Conservation (phyloP, 495 filamentous ascomycete genomes). For the Penicillium waksmanii region DNA sequence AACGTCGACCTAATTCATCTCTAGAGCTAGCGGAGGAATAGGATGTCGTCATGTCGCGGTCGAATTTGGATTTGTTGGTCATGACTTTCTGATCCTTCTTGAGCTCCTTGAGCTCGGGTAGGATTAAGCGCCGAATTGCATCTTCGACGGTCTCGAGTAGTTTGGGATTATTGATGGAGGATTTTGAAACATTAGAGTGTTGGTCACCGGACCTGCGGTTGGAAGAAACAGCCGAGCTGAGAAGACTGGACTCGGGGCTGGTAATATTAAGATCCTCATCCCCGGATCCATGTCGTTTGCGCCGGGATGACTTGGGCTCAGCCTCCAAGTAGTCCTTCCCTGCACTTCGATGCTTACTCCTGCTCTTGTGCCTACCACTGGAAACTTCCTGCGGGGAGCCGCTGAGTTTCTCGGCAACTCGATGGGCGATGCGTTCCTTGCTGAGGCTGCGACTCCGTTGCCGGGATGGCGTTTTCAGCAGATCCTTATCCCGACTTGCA, state of each 20-base stretch:
- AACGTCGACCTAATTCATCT: slow-evolving; percentile 59
- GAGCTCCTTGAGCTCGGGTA: slow-evolving; percentile 88
- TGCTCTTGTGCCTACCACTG: slow-evolving; percentile 57
- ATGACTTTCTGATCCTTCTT: slow-evolving; percentile 83
- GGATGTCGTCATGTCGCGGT: slow-evolving; percentile 63
- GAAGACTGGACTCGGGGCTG: slow-evolving; percentile 72
- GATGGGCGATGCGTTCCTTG: slow-evolving; percentile 71
- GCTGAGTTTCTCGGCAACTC: slow-evolving; percentile 68
- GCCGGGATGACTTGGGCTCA: slow-evolving; percentile 58
- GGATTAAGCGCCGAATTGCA: slow-evolving; percentile 86
- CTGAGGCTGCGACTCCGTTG: slow-evolving; percentile 74
- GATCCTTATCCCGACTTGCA: slow-evolving; percentile 53
- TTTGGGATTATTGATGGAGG: slow-evolving; percentile 93
- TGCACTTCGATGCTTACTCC: slow-evolving; percentile 52
- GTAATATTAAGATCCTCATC: slow-evolving; percentile 62
- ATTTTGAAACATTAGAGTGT: slow-evolving; percentile 71
- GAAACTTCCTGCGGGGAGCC: slow-evolving; percentile 51
- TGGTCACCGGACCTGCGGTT: slow-evolving; percentile 49
- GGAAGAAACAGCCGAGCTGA: slow-evolving; percentile 73
- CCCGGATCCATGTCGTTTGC: slow-evolving; percentile 63
- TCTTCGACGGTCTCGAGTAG: slow-evolving; percentile 96
- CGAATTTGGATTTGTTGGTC: slow-evolving; percentile 62
- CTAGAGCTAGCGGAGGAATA: slow-evolving; percentile 64
- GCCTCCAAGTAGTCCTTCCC: slow-evolving; percentile 64
- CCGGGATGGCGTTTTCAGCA: slow-evolving; percentile 64